Evolutionary conservation across 371 early-diverging fungal genomes (phyloP).

Genomic region (Dichotomocladium elegans): DNA sequence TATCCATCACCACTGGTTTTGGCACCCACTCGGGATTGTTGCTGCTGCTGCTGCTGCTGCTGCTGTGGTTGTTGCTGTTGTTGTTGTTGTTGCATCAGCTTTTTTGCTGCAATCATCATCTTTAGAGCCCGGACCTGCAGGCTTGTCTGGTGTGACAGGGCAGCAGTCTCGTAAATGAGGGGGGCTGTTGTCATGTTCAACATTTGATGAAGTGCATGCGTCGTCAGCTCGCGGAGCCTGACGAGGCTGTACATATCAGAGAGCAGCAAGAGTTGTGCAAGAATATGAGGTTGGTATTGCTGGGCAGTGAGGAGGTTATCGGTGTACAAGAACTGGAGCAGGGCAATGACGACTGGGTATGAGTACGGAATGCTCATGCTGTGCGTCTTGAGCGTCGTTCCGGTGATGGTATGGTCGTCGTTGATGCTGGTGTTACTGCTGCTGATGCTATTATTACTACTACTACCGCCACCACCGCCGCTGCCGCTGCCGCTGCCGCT

Average conservation of each 20-base stretch:
- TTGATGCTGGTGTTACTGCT: background rate
- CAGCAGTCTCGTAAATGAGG: slow-evolving; percentile 47
- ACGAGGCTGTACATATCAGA: slow-evolving; percentile 52
- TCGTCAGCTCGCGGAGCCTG: slow-evolving; percentile 42
- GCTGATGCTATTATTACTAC: no score
- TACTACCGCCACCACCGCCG: no score
- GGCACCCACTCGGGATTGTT: no score
- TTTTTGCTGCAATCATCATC: slow-evolving; percentile 40
- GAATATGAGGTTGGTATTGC: slow-evolving; percentile 41
- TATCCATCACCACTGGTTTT: no score
- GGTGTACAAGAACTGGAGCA: slow-evolving; percentile 61
- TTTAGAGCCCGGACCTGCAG: slow-evolving; percentile 48
- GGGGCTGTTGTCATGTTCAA: slow-evolving; percentile 53
- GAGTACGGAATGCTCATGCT: slow-evolving; percentile 42
- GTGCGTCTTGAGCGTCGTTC: slow-evolving; percentile 8
- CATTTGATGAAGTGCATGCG: slow-evolving; percentile 47
- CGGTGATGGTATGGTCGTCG: background rate
- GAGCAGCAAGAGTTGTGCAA: slow-evolving; percentile 50
- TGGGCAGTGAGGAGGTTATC: slow-evolving; percentile 51
- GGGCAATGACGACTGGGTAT: slow-evolving; percentile 47
- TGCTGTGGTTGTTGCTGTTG: slow-evolving; percentile 18
- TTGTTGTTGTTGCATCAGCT: slow-evolving; percentile 31
- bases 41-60: background rate
- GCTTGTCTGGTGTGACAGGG: slow-evolving; percentile 42
- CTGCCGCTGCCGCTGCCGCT: no score